These are phyloP conservation scores for Fusarium temperatum DNA, from an alignment of 2,329 filamentous ascomycete species.

Conservation along the genomic window DNA sequence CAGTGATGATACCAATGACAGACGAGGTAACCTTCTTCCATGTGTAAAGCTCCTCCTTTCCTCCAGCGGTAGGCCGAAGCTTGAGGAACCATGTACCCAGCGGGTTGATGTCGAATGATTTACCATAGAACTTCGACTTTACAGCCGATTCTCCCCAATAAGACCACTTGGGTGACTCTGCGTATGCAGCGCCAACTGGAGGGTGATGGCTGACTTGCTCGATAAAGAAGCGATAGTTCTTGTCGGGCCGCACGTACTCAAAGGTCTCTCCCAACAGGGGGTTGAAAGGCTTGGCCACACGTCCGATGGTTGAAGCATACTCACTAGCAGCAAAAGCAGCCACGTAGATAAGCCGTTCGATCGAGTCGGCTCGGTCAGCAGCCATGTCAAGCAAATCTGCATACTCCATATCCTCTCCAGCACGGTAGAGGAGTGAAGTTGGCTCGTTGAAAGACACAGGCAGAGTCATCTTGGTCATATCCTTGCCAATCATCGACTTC, in stretches of 20 bases:
- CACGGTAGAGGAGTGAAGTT: constrained; percentile 92
- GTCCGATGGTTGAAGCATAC: constrained; percentile 95
- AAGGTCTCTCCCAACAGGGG: constrained; percentile 96
- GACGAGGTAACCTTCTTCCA: constrained; percentile 99
- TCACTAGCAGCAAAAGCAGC: constrained; percentile 95
- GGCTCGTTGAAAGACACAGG: constrained; percentile 99
- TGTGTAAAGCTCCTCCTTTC: constrained; percentile 88
- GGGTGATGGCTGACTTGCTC: constrained; percentile 99
- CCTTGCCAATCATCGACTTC: constrained; percentile 99
- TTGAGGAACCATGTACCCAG: constrained; percentile 96
- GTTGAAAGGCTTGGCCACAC: constrained; percentile 98
- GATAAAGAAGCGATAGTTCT: constrained; percentile 97
- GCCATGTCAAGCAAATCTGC: constrained; percentile 90
- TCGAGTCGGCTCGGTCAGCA: constrained; percentile 83
- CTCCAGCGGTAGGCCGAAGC: constrained; percentile 78
- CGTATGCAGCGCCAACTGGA: constrained; percentile 90
- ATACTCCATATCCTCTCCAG: constrained; percentile 98
- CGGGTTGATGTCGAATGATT: constrained; percentile 96
- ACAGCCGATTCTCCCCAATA: constrained; percentile 97
- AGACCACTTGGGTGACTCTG: constrained; percentile 92
- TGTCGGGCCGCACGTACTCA: constrained; percentile 94
- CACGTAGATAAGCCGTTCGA: constrained; percentile 93
- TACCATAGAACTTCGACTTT: constrained; percentile 96
- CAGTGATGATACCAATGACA: constrained; percentile 98
- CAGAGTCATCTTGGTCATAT: constrained; percentile 99